These are phyloP conservation scores for Passiflora organensis DNA, from an alignment of 345 rosid species.

Conservation along the genomic window DNA sequence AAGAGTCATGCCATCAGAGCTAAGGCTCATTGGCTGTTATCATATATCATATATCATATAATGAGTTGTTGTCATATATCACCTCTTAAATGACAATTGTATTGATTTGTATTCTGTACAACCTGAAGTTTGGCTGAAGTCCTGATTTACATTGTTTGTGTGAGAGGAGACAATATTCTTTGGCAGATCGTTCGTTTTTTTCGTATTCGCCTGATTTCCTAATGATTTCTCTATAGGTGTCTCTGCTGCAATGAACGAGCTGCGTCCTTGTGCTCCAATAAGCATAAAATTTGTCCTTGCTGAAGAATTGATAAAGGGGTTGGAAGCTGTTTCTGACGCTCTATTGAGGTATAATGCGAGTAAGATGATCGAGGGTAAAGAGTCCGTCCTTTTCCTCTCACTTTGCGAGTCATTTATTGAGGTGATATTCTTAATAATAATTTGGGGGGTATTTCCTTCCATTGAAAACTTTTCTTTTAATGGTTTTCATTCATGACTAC, in stretches of 20 bases:
- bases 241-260: slow-evolving; percentile 87
- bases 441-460: slow-evolving; percentile 2
- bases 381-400: slow-evolving; percentile 73
- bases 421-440: slow-evolving; percentile 33
- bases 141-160: too few species aligned
- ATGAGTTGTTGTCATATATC: too few species aligned
- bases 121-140: too few species aligned
- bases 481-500: slow-evolving; percentile 7
- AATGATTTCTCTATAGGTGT: slow-evolving; percentile 47
- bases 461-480: slow-evolving; percentile 2
- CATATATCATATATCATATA: too few species aligned
- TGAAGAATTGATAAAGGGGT: slow-evolving; percentile 70
- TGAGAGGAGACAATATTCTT: too few species aligned
- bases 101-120: too few species aligned
- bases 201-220: too few species aligned
- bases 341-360: slow-evolving; percentile 78
- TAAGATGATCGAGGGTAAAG: slow-evolving; percentile 83
- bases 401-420: slow-evolving; percentile 87
- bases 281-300: slow-evolving; percentile 74
- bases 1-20: too few species aligned
- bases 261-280: slow-evolving; percentile 89
- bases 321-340: slow-evolving; percentile 77
- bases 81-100: too few species aligned
- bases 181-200: too few species aligned
- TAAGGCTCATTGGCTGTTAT: too few species aligned